These are phyloP conservation scores for Acidiella bohemica DNA, from an alignment of 495 filamentous ascomycete genomes.

Conservation along the genomic window DNA sequence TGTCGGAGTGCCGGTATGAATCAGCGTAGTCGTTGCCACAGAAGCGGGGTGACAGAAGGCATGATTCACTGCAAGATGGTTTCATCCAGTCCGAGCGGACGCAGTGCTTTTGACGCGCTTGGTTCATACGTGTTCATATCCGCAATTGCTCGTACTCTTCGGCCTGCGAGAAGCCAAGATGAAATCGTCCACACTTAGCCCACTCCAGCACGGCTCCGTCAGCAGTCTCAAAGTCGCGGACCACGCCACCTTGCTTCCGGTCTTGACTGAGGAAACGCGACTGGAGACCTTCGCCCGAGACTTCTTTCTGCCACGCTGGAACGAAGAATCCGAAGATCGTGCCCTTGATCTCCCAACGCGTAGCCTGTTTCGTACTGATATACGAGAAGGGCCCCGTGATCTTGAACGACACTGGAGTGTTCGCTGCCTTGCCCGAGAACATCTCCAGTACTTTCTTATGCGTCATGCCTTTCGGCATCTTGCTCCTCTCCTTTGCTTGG, in stretches of 20 bases:
- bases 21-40: too few relatives aligned
- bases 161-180: slow-evolving; percentile 21
- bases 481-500: slow-evolving; percentile 8
- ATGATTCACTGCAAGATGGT: too few relatives aligned
- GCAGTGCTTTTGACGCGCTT: too few relatives aligned
- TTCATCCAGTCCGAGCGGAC: too few relatives aligned
- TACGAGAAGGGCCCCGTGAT: slow-evolving; percentile 14
- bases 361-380: slow-evolving; percentile 11
- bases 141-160: slow-evolving; percentile 11
- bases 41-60: too few relatives aligned
- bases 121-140: slow-evolving; percentile 2
- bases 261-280: slow-evolving; percentile 16
- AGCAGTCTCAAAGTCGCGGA: slow-evolving; percentile 18
- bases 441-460: slow-evolving; percentile 10
- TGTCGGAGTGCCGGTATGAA: too few relatives aligned
- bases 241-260: slow-evolving; percentile 15
- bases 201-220: slow-evolving; percentile 17
- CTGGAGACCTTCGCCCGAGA: slow-evolving; percentile 18
- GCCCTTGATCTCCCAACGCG: slow-evolving; percentile 16
- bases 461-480: slow-evolving; percentile 6
- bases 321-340: slow-evolving; percentile 19
- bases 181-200: slow-evolving; percentile 18
- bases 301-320: slow-evolving; percentile 17
- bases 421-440: slow-evolving; percentile 13
- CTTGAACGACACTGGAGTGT: slow-evolving; percentile 18